Percentiles rank a stretch among this genome's conserved stretches.
These are phyloP conservation scores for Exsudoporus frostii DNA, from an alignment of 768 basidiomycete species.

Conservation along the genomic window DNA sequence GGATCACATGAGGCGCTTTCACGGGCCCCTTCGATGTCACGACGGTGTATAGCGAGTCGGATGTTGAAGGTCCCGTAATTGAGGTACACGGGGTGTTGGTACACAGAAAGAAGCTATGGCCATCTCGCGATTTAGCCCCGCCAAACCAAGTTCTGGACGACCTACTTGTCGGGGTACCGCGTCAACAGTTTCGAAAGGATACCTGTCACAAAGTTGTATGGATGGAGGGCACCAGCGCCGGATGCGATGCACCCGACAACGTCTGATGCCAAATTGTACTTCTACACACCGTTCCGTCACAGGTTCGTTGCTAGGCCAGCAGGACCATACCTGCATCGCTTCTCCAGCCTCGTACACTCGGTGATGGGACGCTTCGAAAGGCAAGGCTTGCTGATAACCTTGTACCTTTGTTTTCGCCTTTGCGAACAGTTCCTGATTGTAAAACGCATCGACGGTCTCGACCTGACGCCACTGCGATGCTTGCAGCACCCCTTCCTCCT, in stretches of 20 bases:
- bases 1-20: conserved; percentile 61
- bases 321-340: conserved; percentile 30
- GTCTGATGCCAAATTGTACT: conserved; percentile 42
- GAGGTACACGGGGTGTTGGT: conserved; percentile 61
- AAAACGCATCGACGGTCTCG: conserved; percentile 57
- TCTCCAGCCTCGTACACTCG: conserved; percentile 32
- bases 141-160: neutral
- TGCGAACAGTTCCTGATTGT: conserved; percentile 39
- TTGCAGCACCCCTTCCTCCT: conserved; percentile 50
- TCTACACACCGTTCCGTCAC: conserved; percentile 32
- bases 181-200: conserved; percentile 51
- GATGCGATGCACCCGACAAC: conserved; percentile 51
- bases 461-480: conserved; percentile 57
- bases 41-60: conserved; percentile 45
- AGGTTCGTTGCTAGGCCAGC: neutral
- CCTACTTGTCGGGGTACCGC: conserved; percentile 46
- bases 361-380: conserved; percentile 41
- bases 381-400: conserved; percentile 47
- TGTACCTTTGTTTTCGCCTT: conserved; percentile 42
- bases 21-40: conserved; percentile 59
- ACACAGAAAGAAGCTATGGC: conserved; percentile 52
- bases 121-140: neutral
- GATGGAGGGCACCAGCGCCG: conserved; percentile 60
- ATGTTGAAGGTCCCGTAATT: conserved; percentile 36
- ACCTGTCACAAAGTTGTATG: conserved; percentile 67